These are phyloP conservation scores for Fusarium sarcochroum DNA, from an alignment of 2,329 filamentous ascomycete species.

Conservation along the genomic window DNA sequence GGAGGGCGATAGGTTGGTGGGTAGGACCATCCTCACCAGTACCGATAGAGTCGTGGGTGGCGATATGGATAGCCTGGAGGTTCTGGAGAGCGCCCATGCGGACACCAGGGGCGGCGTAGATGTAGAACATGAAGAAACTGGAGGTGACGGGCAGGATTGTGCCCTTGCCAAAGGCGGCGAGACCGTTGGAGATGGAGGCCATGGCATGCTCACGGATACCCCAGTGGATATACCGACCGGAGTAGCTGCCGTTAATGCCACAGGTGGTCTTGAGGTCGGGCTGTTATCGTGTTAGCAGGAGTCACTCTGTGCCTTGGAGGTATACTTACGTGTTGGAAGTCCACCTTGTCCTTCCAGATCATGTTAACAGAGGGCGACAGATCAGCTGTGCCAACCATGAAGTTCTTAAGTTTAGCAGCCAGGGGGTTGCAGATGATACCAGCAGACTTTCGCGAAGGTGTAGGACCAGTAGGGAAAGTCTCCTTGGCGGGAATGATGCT, in stretches of 20 bases:
- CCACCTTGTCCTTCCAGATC: constrained; percentile 66
- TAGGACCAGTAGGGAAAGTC: constrained; percentile 61
- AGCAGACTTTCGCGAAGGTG: constrained; percentile 64
- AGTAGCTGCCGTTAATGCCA: constrained; percentile 68
- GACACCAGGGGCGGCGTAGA: constrained; percentile 69
- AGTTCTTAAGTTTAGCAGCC: constrained; percentile 60
- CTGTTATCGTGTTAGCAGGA: constrained; percentile 36
- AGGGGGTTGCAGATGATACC: constrained; percentile 66
- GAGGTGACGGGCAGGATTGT: constrained; percentile 71
- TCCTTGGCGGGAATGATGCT: constrained; percentile 62
- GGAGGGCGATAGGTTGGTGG: constrained; percentile 72
- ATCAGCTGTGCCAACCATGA: constrained; percentile 69
- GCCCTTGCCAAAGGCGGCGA: constrained; percentile 69
- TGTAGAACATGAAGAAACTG: constrained; percentile 75
- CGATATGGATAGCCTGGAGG: constrained; percentile 70
- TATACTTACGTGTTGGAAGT: constrained; percentile 61
- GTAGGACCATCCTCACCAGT: constrained; percentile 73
- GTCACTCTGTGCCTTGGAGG: neutral
- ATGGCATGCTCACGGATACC: constrained; percentile 75
- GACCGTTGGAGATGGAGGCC: constrained; percentile 69
- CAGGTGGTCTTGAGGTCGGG: constrained; percentile 57
- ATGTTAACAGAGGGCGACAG: constrained; percentile 68
- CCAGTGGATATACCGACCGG: constrained; percentile 71
- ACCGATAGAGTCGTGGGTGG: constrained; percentile 73
- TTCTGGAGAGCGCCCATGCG: constrained; percentile 72